Evolutionary conservation across 306 rosid species (phyloP), one percentile per base, ranked within the genome.

Genomic region (Sesbania bispinosa): DNA sequence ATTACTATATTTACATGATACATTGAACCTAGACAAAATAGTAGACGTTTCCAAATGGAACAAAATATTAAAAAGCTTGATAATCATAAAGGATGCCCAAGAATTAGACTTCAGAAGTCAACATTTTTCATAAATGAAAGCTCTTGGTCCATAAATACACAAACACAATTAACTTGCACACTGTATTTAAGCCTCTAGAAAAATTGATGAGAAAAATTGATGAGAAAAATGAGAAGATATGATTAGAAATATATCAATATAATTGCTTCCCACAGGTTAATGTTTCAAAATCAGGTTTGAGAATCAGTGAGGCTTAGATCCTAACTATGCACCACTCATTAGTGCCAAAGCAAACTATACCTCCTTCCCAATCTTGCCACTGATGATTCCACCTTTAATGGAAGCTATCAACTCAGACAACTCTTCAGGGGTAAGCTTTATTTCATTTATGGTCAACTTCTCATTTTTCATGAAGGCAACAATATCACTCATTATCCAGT

Each of bases 351-450:
- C 7, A 67, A 59, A 61, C 14, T 29, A 75, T 83, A 87, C 97
- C 97, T 93, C 89, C 86, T 93, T 93, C 69, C 97, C 97, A 53
- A 93, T n/a, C n/a, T n/a, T n/a, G n/a, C n/a, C n/a, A n/a, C n/a
- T n/a, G n/a, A n/a, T n/a, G n/a, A n/a, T n/a, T n/a, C n/a, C n/a
- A n/a, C n/a, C n/a, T n/a, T n/a, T n/a, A n/a, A n/a, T n/a, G n/a
- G n/a, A n/a, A n/a, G n/a, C n/a, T n/a, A n/a, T n/a, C n/a, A n/a
- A n/a, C n/a, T n/a, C n/a, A n/a, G n/a, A n/a, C n/a, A n/a, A n/a
- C n/a, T n/a, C n/a, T n/a, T n/a, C n/a, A n/a, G n/a, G n/a, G n/a
- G n/a, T n/a, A n/a, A n/a, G n/a, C n/a, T n/a, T n/a, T n/a, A n/a
- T n/a, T n/a, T n/a, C n/a, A n/a, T n/a, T n/a, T n/a, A n/a, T n/a